Evolutionary conservation across 164 flowering plant genomes (phyloP), one percentile per base, ranked within the genome.

Genomic region (Cinnamomum micranthum): DNA sequence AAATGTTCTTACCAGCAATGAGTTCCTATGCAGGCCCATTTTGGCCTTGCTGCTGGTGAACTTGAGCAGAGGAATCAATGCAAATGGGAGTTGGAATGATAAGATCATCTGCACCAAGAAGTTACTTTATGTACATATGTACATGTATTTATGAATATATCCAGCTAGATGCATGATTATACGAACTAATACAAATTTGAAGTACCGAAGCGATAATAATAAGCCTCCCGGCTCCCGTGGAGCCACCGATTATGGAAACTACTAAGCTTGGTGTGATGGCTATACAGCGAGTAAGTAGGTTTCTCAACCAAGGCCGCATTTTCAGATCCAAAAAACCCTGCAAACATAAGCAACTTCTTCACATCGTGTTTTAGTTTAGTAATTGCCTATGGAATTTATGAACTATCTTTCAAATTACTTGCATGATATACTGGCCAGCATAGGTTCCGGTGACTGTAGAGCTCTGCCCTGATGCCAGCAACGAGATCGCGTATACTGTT

Each of bases 381-480:
- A 64, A 11, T 15, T 52, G 71, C 25, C 20, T 0, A 17, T 4
- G 35, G 47, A 19, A 13, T 15, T 0, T 52, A 41, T 11, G 51
- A 74, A 68, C 12, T 67, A 15, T 27, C 28, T 33, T 66, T 66
- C 10, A 2, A 50, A 24, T 7, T 59, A 90, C 98, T 90, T 91
- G 93, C 98, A 94, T 94, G 60, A 94, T 87, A 60, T 50, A 92
- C 71, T 94, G 98, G 51, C 98, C 97, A 3, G 98, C 98, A 75
- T 94, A 94, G 14, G 98, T 94, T 67, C 98, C 97, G 0, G 97
- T 91, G 31, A 94, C 89, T 55, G 96, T 77, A 15, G 97, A 92
- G 80, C 98, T 94, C 74, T 94, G 98, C 11, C 97, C 97, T 0
- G 98, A 94, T 67, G 98, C 97, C 4, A 94, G 77, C 15, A 94